phyloP scores from a whole-genome alignment of 768 basidiomycete genomes.

The Hypholoma sublateritium region DNA sequence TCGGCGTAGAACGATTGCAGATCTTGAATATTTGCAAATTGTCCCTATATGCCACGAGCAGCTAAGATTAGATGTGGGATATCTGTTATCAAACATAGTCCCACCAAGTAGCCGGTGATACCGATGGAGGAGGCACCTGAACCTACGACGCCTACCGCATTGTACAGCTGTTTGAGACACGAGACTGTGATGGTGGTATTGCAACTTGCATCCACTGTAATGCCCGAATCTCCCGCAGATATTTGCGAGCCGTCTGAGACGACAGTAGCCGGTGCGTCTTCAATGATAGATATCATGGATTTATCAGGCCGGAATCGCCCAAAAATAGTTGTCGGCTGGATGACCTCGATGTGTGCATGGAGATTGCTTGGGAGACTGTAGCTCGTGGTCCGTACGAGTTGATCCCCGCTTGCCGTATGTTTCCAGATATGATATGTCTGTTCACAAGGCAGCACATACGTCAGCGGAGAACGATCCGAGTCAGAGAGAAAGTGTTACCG shows the following conservation, averaged over 20 bases:
- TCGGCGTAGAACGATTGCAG: slow-evolving; percentile 47
- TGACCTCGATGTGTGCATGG: slow-evolving; percentile 60
- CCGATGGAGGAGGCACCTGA: slow-evolving; percentile 44
- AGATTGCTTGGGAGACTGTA: slow-evolving; percentile 66
- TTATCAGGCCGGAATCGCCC: slow-evolving; percentile 21
- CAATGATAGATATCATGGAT: slow-evolving; percentile 32
- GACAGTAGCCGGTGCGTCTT: slow-evolving; percentile 19
- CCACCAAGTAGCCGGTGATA: slow-evolving; percentile 53
- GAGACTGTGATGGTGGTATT: slow-evolving; percentile 48
- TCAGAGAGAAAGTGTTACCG: slow-evolving; percentile 39
- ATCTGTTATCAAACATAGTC: slow-evolving; percentile 6
- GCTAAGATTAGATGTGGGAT: slow-evolving; percentile 19
- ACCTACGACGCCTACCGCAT: slow-evolving; percentile 44
- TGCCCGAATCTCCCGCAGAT: slow-evolving; percentile 27
- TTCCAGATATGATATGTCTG: slow-evolving; percentile 68
- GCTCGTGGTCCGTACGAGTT: slow-evolving; percentile 60
- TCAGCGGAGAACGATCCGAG: background rate
- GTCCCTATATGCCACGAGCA: slow-evolving; percentile 16
- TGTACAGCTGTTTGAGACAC: slow-evolving; percentile 58
- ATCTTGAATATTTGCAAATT: slow-evolving; percentile 52
- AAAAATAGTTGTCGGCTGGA: slow-evolving; percentile 76
- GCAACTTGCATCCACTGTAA: slow-evolving; percentile 47
- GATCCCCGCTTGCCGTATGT: slow-evolving; percentile 50
- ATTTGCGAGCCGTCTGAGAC: slow-evolving; percentile 16
- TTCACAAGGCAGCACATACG: background rate